Evolutionary conservation across 495 filamentous ascomycete species (phyloP).

Genomic region (Annulohypoxylon moriforme): DNA sequence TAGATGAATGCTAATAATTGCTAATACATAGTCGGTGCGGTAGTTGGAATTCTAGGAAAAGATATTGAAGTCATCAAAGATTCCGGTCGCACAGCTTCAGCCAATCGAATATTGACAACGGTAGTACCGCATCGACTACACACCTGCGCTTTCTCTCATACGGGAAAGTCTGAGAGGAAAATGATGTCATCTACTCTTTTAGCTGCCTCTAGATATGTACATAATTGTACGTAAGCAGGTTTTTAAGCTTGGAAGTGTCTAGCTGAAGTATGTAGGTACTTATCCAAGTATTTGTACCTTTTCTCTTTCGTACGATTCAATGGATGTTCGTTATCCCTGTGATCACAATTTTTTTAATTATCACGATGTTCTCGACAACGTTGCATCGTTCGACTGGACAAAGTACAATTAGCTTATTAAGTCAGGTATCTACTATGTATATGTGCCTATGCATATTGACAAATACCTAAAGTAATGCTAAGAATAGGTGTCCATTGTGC

Average conservation of each 20-base stretch:
- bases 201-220: slow-evolving; percentile 5
- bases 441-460: not conserved
- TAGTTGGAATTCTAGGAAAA: slow-evolving; percentile 16
- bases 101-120: slow-evolving; percentile 20
- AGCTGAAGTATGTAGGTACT: not conserved
- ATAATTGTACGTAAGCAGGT: slow-evolving; percentile 17
- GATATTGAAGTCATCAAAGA: slow-evolving; percentile 42
- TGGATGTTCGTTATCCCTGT: not conserved
- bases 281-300: not conserved
- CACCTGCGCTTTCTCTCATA: slow-evolving; percentile 9
- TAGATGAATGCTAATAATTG: not conserved
- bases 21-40: not conserved
- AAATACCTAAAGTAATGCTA: not conserved
- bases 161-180: slow-evolving; percentile 9
- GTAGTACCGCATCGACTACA: slow-evolving; percentile 15
- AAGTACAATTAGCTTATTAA: slow-evolving; percentile 5
- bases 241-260: not conserved
- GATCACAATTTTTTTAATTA: not conserved
- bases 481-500: not conserved
- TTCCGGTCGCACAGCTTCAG: slow-evolving; percentile 2
- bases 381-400: slow-evolving; percentile 32
- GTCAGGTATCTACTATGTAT: not conserved
- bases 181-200: slow-evolving; percentile 25
- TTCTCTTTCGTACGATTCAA: not conserved
- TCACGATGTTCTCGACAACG: slow-evolving; percentile 14